A percentile compares a stretch with the other conserved stretches of the same genome.
Conservation (phyloP, 768 basidiomycete species). For the Leucocoprinus birnbaumii region DNA sequence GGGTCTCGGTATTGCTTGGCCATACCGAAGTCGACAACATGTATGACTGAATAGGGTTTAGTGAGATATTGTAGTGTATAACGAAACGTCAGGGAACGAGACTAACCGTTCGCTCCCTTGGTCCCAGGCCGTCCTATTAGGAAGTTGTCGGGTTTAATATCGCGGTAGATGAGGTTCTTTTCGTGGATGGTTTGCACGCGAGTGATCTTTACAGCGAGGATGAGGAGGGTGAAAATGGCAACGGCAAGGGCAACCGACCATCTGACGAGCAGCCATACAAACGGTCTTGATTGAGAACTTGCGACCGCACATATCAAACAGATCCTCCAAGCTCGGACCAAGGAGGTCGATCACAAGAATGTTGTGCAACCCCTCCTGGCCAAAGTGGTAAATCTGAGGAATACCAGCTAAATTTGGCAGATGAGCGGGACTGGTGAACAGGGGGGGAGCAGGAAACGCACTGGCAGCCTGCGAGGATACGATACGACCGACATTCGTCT, state of each 20-base stretch:
- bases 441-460: conserved; percentile 40
- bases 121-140: conserved; percentile 92
- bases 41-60: conserved; percentile 55
- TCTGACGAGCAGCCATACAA: conserved; percentile 98
- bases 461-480: conserved; percentile 87
- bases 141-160: conserved; percentile 99
- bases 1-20: conserved; percentile 99
- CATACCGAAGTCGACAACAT: conserved; percentile 99
- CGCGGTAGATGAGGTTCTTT: conserved; percentile 98
- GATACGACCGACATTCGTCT: conserved; percentile 97
- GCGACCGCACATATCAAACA: conserved; percentile 98
- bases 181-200: conserved; percentile 98
- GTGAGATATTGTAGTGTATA: conserved; percentile 9
- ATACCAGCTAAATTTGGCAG: conserved; percentile 68
- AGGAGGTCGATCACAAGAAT: conserved; percentile 98
- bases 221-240: conserved; percentile 7
- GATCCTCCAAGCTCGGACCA: conserved; percentile 93
- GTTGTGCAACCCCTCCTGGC: conserved; percentile 97
- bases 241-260: conserved; percentile 49
- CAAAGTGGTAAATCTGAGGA: conserved; percentile 99
- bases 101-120: conserved; percentile 80
- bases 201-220: conserved; percentile 58
- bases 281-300: conserved; percentile 99
- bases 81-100: neutral
- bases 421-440: conserved; percentile 4